phyloP scores from a whole-genome alignment of 2,329 filamentous ascomycete species.

The Malbranchea cinnamomea region DNA sequence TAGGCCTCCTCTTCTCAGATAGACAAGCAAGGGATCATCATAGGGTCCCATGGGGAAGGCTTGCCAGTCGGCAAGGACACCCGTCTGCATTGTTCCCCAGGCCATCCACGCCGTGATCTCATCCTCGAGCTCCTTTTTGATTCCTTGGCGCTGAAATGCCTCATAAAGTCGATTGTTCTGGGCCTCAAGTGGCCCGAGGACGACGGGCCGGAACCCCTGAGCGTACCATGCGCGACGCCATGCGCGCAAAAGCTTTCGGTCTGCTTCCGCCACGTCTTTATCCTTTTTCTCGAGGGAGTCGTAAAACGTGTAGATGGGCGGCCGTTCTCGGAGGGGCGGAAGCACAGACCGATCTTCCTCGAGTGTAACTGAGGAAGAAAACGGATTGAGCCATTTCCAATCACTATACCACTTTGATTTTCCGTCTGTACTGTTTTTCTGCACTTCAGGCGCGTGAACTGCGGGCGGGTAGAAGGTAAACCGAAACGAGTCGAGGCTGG shows the following conservation, averaged over 20 bases:
- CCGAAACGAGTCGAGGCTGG: conserved; percentile 37
- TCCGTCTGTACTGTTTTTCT: conserved; percentile 63
- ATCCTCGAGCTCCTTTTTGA: conserved; percentile 47
- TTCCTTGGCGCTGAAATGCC: conserved; percentile 44
- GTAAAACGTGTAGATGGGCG: conserved; percentile 82
- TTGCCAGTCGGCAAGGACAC: conserved; percentile 64
- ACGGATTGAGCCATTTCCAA: conserved; percentile 82
- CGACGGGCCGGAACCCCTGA: conserved; percentile 73
- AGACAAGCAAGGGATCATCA: conserved; percentile 56
- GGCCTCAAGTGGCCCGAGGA: conserved; percentile 66
- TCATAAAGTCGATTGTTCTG: conserved; percentile 68
- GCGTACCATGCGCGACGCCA: conserved; percentile 96
- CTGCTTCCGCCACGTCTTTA: conserved; percentile 50
- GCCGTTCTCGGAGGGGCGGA: conserved; percentile 55
- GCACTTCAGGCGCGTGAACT: conserved; percentile 56
- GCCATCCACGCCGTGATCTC: conserved; percentile 79
- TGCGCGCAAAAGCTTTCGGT: conserved; percentile 63
- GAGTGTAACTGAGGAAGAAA: conserved; percentile 63
- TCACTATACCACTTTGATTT: conserved; percentile 75
- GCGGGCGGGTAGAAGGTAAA: conserved; percentile 56
- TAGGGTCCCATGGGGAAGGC: conserved; percentile 69
- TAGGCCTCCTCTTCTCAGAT: conserved; percentile 62
- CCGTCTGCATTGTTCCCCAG: conserved; percentile 81
- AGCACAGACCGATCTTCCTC: conserved; percentile 75
- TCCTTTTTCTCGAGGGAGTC: conserved; percentile 52